Base-by-base conservation (phyloP, 768 basidiomycete genomes). In the Serendipita sp. region DNA sequence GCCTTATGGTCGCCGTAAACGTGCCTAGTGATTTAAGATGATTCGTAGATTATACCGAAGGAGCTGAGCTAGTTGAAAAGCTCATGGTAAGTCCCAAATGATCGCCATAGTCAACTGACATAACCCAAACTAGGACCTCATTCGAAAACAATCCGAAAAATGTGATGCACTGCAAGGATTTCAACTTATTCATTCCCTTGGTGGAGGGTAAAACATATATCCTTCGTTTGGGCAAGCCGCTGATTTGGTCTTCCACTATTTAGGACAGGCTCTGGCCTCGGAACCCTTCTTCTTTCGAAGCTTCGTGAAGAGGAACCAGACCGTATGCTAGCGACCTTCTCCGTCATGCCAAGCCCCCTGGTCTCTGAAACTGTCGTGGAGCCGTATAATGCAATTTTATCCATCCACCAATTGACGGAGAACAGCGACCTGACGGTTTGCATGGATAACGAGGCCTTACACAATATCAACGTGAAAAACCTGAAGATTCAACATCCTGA, bases 161-260 rank as follows among this genome's bases (percentile, higher is more conserved):
- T 89, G 88, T 69, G 91, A 98, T 45, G 81, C 85, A 7, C 77
- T 97, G 18, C 94, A 98, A 76, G 94, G 94, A 0, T 91, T 94
- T 71, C 91, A 94, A 70, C 73, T 93, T 54, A 74, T 92, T 8
- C 91, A 95, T 68, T 91, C 92, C 16, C 82, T 98, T 16, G 92
- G 92, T 41, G 92, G 92, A 66, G 92, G 41, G 41, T 41, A 41
- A 41, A 41, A 7, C 13, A 13, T 13, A 92, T 44, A 94, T 89
- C 2, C 92, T 91, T 44, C 74, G 67, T 66, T 75, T 45, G 62
- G 71, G 4, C 74, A 74, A 68, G 70, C 76, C 13, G 70, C 78
- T 51, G 74, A 73, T 32, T 73, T 73, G 34, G 74, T 23, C 23
- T 23, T 13, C 41, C 41, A 41, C 41, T 1, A 23, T 41, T 41